Percentiles rank a stretch among this genome's conserved stretches.
phyloP scores from a whole-genome alignment of 495 filamentous ascomycete genomes.

The Penicillium lagena region DNA sequence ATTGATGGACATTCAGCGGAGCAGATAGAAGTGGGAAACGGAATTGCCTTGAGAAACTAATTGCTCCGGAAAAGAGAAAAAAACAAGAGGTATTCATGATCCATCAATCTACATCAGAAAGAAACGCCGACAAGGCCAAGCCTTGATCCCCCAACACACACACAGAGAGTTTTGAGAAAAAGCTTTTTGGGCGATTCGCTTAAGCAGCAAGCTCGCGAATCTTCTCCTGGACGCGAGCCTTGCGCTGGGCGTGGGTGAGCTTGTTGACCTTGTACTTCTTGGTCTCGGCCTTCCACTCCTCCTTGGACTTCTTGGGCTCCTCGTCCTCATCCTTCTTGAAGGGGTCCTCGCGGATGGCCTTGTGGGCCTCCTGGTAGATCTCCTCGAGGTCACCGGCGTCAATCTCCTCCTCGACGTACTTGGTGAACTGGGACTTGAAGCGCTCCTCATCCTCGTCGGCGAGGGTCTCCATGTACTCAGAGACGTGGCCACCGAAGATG shows the following conservation, averaged over 20 bases:
- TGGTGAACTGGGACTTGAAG: constrained; percentile 94
- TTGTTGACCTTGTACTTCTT: constrained; percentile 76
- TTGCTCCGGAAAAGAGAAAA: constrained; percentile 17
- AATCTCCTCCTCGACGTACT: constrained; percentile 94
- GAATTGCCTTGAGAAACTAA: constrained; percentile 29
- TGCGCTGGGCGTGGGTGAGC: constrained; percentile 73
- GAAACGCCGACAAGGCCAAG: constrained; percentile 22
- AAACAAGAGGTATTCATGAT: constrained; percentile 27
- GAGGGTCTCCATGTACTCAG: constrained; percentile 99
- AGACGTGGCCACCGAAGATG: constrained; percentile 96
- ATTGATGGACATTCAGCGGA: constrained; percentile 26
- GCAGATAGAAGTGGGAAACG: constrained; percentile 25
- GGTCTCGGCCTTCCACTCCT: constrained; percentile 92
- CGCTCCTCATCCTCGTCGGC: constrained; percentile 99
- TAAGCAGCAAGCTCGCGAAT: constrained; percentile 60
- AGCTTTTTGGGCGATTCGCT: constrained; percentile 16
- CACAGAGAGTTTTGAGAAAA: constrained; percentile 8
- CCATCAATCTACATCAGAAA: constrained; percentile 23
- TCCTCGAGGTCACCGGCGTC: constrained; percentile 98
- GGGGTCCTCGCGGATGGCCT: constrained; percentile 95
- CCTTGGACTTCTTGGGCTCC: constrained; percentile 84
- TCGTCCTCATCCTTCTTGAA: constrained; percentile 87
- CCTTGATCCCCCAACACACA: constrained; percentile 13
- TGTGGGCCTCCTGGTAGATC: constrained; percentile 89
- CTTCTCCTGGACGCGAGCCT: constrained; percentile 75